Percentiles rank a stretch among this genome's conserved stretches.
Evolutionary conservation across 495 filamentous ascomycete species (phyloP).

Genomic region (Penicillium egyptiacum): DNA sequence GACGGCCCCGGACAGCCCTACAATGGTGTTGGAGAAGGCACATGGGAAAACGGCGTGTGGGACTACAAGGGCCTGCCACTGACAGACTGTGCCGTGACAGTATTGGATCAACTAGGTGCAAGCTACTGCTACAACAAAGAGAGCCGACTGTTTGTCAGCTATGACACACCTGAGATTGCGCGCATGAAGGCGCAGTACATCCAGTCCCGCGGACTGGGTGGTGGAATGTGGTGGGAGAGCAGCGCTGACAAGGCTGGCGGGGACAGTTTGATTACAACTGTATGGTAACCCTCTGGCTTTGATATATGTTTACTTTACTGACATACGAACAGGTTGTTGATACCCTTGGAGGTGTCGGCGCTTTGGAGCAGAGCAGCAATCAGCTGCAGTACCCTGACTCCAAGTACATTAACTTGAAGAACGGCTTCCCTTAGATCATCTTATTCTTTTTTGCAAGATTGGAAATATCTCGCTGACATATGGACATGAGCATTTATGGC

Average conservation of each 20-base stretch:
- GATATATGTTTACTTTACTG: background rate
- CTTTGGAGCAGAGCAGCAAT: conserved; percentile 31
- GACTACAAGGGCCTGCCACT: conserved; percentile 66
- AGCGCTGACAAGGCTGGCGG: conserved; percentile 64
- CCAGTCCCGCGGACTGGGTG: conserved; percentile 61
- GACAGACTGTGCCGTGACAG: conserved; percentile 26
- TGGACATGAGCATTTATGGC: background rate
- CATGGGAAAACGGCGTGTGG: conserved; percentile 77
- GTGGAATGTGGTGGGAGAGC: conserved; percentile 91
- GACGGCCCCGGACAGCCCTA: conserved; percentile 67
- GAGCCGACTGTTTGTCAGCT: conserved; percentile 66
- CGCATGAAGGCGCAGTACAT: conserved; percentile 67
- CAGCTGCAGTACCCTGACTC: conserved; percentile 37
- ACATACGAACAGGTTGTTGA: conserved; percentile 29
- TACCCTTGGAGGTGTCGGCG: conserved; percentile 27
- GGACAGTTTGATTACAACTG: conserved; percentile 60
- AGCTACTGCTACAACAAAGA: conserved; percentile 67
- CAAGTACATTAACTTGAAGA: conserved; percentile 34
- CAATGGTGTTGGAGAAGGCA: conserved; percentile 63
- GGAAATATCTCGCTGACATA: conserved; percentile 5
- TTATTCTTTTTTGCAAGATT: background rate
- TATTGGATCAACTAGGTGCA: conserved; percentile 38
- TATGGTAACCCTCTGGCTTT: conserved; percentile 34
- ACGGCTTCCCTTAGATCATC: conserved; percentile 20
- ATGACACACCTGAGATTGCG: conserved; percentile 65